Conservation (phyloP, 2,329 filamentous ascomycete species). For the Verticillium nonalfalfae region DNA sequence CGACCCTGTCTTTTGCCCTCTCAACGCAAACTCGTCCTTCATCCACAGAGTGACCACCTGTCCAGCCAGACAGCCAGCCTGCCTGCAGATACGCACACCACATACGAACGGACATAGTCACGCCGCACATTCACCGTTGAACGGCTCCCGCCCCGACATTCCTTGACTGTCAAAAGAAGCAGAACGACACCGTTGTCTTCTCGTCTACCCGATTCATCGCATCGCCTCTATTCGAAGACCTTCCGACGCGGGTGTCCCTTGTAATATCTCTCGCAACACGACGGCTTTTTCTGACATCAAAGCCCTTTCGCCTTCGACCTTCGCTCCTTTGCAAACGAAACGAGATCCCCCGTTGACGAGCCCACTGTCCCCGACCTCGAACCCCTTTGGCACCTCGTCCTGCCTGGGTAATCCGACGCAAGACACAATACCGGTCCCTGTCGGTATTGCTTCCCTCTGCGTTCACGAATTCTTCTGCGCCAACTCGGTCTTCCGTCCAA, state of each 20-base stretch:
- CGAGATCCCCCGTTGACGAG: not conserved
- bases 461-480: not conserved
- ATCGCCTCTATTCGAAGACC: conserved; percentile 6
- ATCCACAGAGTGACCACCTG: not conserved
- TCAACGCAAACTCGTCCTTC: not conserved
- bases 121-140: not conserved
- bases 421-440: not conserved
- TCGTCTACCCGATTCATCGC: conserved; percentile 8
- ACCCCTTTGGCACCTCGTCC: conserved; percentile 3
- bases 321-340: conserved; percentile 8
- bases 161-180: conserved; percentile 8
- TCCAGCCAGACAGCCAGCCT: not conserved
- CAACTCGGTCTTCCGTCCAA: not conserved
- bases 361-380: conserved; percentile 1
- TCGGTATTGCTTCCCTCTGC: not conserved
- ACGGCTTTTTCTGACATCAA: conserved; percentile 1
- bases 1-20: too few species aligned
- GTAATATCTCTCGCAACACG: conserved; percentile 11
- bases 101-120: not conserved
- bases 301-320: conserved; percentile 4
- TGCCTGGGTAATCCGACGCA: conserved; percentile 1
- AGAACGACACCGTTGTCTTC: conserved; percentile 8
- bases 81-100: not conserved
- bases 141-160: conserved; percentile 10
- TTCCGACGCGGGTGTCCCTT: conserved; percentile 4